Evolutionary conservation across 371 early-diverging fungal genomes (phyloP), one percentile per base, ranked within the genome.

Genomic region (Mortierella sp.): DNA sequence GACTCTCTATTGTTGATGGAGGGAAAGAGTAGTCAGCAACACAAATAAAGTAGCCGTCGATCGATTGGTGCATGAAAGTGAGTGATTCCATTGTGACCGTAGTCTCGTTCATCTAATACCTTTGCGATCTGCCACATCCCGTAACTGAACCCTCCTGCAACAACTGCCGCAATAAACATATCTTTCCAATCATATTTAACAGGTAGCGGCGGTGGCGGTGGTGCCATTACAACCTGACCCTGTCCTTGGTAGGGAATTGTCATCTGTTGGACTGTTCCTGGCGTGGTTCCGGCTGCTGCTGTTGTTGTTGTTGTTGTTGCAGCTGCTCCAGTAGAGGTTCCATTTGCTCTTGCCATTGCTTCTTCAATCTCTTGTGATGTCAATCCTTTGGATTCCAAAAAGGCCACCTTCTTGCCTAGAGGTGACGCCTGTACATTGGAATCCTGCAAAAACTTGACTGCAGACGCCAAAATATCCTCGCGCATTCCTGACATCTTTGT

Each of bases 351-450:
- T 22, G 88, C 83, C 84, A 99, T 85, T 16, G 99, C 98, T 55
- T 90, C 93, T 67, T 97, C 94, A 73, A 99, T 97, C 84, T 99
- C 99, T 28, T 90, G 93, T 15, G 90, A 84, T 16, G 95, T 95
- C 77, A 99, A 87, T 1, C 98, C 98, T 86, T 99, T 99, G 43
- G 94, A 91, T 81, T 98, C 97, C 57, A 99, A 89, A 76, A 99
- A 99, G 24, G 97, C 92, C 13, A 97, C 88, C 72, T 94, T 92
- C 80, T 97, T 97, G 47, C 95, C 94, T 53, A 97, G 84, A 8
- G 98, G 91, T 21, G 95, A 92, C 2, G 91, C 85, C 80, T 94
- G 94, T 13, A 98, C 98, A 78, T 97, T 96, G 36, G 97, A 95
- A 84, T 98, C 98, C 41, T 87, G 83, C 36, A 99, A 88, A 83